phyloP scores from a whole-genome alignment of 306 rosid genomes.

The Vigna mungo region DNA sequence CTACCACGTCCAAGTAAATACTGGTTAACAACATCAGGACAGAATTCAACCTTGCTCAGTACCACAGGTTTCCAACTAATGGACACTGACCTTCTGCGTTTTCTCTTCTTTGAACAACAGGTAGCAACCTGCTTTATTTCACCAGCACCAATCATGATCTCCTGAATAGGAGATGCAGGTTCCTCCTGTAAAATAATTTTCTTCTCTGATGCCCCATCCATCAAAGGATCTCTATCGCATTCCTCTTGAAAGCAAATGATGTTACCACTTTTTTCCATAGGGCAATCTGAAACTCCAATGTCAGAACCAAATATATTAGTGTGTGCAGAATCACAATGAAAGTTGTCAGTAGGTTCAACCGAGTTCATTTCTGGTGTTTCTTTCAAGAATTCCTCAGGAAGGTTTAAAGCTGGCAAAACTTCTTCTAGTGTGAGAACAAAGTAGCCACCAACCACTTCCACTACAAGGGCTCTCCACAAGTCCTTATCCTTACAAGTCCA shows the following conservation, averaged over 20 bases:
- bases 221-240: conserved; percentile 28
- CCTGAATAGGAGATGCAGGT: conserved; percentile 22
- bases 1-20: conserved; percentile 42
- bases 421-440: conserved; percentile 49
- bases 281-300: conserved; percentile 8
- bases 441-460: conserved; percentile 63
- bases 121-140: neutral
- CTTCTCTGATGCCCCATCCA: conserved; percentile 36
- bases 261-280: conserved; percentile 21
- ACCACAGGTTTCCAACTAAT: conserved; percentile 48
- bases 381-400: conserved; percentile 43
- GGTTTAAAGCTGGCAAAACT: conserved; percentile 43
- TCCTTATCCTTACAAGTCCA: conserved; percentile 72
- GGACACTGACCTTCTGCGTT: neutral
- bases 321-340: conserved; percentile 32
- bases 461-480: conserved; percentile 67
- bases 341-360: conserved; percentile 38
- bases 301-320: conserved; percentile 32
- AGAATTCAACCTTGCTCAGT: conserved; percentile 49
- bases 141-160: conserved; percentile 2
- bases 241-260: conserved; percentile 31
- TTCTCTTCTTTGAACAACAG: neutral
- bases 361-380: conserved; percentile 41
- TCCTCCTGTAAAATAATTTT: conserved; percentile 40
- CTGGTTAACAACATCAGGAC: conserved; percentile 53